A percentile compares a stretch with the other conserved stretches of the same genome.
Conservation (phyloP, 441 rosid species). For the Syzygium syzygioides region DNA sequence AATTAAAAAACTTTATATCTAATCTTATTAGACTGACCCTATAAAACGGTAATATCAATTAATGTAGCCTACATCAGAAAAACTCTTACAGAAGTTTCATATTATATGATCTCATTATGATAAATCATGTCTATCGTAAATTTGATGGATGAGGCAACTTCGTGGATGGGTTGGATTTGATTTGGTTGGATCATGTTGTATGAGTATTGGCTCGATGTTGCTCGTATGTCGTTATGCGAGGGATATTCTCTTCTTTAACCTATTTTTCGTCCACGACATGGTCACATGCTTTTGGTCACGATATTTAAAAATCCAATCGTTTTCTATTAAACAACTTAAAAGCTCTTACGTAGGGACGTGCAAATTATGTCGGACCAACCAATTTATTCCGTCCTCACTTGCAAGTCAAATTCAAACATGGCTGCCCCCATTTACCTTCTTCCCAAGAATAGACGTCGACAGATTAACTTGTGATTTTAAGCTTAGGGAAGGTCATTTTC, state of each 20-base stretch:
- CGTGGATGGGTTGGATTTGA: no score
- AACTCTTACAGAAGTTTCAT: neutral
- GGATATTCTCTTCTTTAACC: neutral
- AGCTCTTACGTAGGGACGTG: neutral
- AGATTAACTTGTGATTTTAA: no score
- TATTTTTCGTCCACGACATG: neutral
- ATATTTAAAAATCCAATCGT: neutral
- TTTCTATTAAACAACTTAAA: neutral
- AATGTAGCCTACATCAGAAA: no score
- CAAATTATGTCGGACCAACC: neutral
- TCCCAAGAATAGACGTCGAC: no score
- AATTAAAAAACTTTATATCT: no score
- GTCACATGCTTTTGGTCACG: neutral
- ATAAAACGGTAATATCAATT: no score
- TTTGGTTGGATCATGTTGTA: no score
- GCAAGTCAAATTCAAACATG: neutral
- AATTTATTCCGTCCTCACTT: neutral
- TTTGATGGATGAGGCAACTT: neutral
- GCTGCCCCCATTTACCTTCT: neutral
- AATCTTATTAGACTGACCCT: no score
- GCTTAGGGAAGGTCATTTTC: neutral
- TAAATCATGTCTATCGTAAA: neutral
- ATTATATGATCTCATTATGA: neutral
- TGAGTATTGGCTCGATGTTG: neutral
- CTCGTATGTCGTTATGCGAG: no score